Base-by-base conservation (phyloP, 176 grass and related monocot genomes). In the Aegilops speltoides region DNA sequence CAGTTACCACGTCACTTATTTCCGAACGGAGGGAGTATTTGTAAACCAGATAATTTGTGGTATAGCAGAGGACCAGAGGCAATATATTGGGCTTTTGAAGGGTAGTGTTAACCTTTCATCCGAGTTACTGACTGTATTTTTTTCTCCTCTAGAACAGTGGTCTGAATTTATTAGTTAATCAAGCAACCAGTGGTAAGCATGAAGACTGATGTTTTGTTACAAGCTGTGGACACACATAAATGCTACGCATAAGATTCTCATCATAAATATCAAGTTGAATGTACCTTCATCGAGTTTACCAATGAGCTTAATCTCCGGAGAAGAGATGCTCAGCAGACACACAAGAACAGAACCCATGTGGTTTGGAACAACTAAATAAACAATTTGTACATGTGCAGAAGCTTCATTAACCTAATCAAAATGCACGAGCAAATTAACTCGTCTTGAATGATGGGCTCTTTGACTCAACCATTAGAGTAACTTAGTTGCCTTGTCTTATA, bases 371-470 rank as follows among this genome's bases (percentile, higher is more conserved):
- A 87, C 66, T 52, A 80, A 91, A 86, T 36, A 60, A 66, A 48
- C 52, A 85, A 10, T 68, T 38, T 89, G 17, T 75, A 63, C 79
- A 92, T 85, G 78, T 83, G 75, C 68, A 80, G 82, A 92, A 84
- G 74, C 73, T 92, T 86, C 85, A 92, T 77, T 90, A 79, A 90
- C 76, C 79, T 88, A 92, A 90, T 77, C 73, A 74, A 89, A 22
- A 80, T 72, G 38, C 56, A 59, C 1, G 20, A 59, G n/a, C 64
- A 68, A 52, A 83, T 83, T 6, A 85, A 48, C 68, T 76, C 45
- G 31, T 79, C 81, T 83, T 86, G 86, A 89, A 81, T 23, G 41
- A 68, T 68, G 86, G 23, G 79, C 50, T 40, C 10, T 82, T 79
- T 79, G 80, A 81, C 63, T 26, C 22, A 29, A 45, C 25, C 68